Conservation (phyloP, 1,139 yeast species). For the Zygosaccharomyces sapae region DNA sequence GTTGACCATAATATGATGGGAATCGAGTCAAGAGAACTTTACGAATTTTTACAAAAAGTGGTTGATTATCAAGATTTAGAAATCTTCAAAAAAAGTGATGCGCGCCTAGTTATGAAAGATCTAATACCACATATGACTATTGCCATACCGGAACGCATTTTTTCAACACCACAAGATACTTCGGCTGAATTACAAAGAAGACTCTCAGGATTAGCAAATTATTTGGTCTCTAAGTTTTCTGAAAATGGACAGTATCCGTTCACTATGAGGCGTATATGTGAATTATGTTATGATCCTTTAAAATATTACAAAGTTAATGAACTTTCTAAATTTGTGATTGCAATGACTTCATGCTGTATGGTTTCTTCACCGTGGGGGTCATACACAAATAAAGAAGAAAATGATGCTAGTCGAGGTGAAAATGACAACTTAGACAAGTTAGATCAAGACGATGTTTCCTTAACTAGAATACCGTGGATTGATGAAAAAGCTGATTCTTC, state of each 20-base stretch:
- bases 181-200: constrained; percentile 8
- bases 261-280: constrained; percentile 34
- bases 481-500: constrained; percentile 30
- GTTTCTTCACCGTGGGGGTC: constrained; percentile 21
- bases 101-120: constrained; percentile 22
- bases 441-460: constrained; percentile 32
- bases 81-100: constrained; percentile 13
- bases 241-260: constrained; percentile 26
- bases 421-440: constrained; percentile 7
- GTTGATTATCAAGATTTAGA: constrained; percentile 18
- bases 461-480: constrained; percentile 48
- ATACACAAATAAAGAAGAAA: constrained; percentile 7
- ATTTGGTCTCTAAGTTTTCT: constrained; percentile 22
- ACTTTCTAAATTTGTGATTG: constrained; percentile 29
- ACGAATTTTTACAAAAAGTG: constrained; percentile 19
- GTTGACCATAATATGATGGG: constrained; percentile 35
- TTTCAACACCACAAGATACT: constrained; percentile 11
- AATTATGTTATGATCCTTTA: constrained; percentile 35
- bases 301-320: constrained; percentile 29
- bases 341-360: constrained; percentile 29
- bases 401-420: constrained; percentile 4
- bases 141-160: constrained; percentile 30
- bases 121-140: constrained; percentile 25
- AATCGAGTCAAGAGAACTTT: constrained; percentile 24
- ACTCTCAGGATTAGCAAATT: constrained; percentile 14